These are phyloP conservation scores for Malus asiatica DNA, from an alignment of 306 rosid genomes.

Conservation along the genomic window DNA sequence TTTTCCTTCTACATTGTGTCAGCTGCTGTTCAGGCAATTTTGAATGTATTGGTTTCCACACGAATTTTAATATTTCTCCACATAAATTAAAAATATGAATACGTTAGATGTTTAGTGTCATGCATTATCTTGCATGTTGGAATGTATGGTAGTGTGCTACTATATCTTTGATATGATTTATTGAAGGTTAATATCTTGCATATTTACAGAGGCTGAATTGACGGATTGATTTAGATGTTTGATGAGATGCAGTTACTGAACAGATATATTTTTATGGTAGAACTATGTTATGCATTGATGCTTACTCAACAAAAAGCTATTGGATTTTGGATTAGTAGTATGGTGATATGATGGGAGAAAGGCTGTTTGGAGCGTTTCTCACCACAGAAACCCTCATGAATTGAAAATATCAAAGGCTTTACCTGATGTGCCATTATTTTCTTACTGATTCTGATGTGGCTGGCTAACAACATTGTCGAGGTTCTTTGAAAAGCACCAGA, in stretches of 20 bases:
- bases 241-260: background rate
- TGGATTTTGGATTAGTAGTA: background rate
- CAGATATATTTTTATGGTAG: background rate
- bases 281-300: background rate
- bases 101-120: background rate
- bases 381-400: background rate
- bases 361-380: background rate
- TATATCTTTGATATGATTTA: background rate
- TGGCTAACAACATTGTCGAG: background rate
- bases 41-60: background rate
- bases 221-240: background rate
- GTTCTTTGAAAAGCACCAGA: background rate
- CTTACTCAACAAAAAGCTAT: background rate
- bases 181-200: background rate
- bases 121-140: background rate
- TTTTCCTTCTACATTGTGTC: background rate
- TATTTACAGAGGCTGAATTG: background rate
- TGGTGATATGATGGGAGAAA: background rate
- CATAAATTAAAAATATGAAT: background rate
- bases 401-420: background rate
- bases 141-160: background rate
- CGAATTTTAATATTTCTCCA: background rate
- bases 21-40: background rate
- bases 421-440: background rate
- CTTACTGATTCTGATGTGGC: background rate